Evolutionary conservation across 2,329 filamentous ascomycete genomes (phyloP), one percentile per base, ranked within the genome.

Genomic region (Rugonectria rugulosa): DNA sequence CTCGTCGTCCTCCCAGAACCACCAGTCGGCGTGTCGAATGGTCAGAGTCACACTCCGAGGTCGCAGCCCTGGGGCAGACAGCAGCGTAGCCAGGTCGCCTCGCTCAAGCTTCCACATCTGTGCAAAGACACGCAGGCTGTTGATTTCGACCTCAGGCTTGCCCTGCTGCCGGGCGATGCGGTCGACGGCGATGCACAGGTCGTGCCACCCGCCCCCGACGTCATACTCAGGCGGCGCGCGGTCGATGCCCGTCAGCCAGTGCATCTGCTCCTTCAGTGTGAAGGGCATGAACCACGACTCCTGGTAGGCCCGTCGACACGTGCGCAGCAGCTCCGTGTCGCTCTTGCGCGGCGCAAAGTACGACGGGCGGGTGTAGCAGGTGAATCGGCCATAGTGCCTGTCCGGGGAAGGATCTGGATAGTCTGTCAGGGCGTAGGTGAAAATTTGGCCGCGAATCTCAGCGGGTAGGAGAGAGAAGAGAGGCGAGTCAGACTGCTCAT

Each of bases 361-460:
- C 1, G 71, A 70, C 0, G 79, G 79, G 3, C 79, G 69, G 8
- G 67, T 66, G 61, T 74, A 80, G 61, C 69, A 75, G 4, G 75
- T 73, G 3, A 67, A 49, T 6, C 52, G 37, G 1, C 20, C 44
- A 64, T 76, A 77, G 1, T 56, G 59, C 1, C 45, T 49, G 1
- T 58, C 47, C 1, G 65, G 62, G 2, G 59, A 51, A 5, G 68
- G 61, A 34, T 77, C 75, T 9, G 73, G 70, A 26, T 72, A 75
- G 24, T 75, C 74, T 6, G 72, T 67, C 4, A 81, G 65, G 1
- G 68, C 73, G 38, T 68, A 70, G 9, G 68, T 53, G 63, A 81
- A 85, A 43, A 85, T 80, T 2, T 69, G 63, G 56, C 73, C 72
- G 50, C 82, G 77, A 12, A 85, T 61, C 63, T 85, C 82, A 14